Base-by-base conservation (phyloP, 179 eudicot species). In the Spinacia oleracea region DNA sequence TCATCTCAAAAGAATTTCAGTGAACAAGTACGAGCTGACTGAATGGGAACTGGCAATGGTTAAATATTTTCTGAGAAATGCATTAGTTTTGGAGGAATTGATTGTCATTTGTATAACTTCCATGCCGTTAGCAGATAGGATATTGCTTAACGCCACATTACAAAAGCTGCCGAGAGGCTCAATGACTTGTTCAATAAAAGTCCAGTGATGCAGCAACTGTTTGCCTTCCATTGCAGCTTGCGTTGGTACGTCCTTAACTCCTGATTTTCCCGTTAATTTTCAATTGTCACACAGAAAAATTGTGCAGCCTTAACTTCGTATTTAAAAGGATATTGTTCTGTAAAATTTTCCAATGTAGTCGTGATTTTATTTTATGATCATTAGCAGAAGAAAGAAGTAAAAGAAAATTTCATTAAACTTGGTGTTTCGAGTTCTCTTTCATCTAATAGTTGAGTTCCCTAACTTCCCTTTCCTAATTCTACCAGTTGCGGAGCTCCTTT, bases 21-120 rank as follows among this genome's bases (percentile, higher is more conserved):
- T 72, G 6, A 14, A 16, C 21, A 18, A 0, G 0, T 53, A 50
- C 42, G 2, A 9, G 5, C n/a, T 27, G 60, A 48, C 55, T 0
- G 63, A 51, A 20, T 51, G 62, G 75, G 63, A 72, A 51, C 31
- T 72, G 23, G 62, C 16, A 72, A 27, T 72, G 42, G 60, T 72
- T 21, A 50, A 3, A 56, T 73, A 73, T 73, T 55, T 73, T 23
- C 21, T 73, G 62, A 56, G 43, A 34, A 73, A 55, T 4, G 50
- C 65, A n/a, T n/a, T 32, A 35, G 77, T 38, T 56, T 56, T 73
- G 50, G 77, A 73, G 64, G 51, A 73, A 35, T 35, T 73, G 66
- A 64, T 9, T 4, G 23, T 73, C 9, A 9, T 14, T 53, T 73
- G 76, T 34, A 0, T 16, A 4, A 1, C 11, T 27, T 14, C n/a